These are phyloP conservation scores for Staphylotrichum longicolle DNA, from an alignment of 495 filamentous ascomycete species.

Conservation along the genomic window DNA sequence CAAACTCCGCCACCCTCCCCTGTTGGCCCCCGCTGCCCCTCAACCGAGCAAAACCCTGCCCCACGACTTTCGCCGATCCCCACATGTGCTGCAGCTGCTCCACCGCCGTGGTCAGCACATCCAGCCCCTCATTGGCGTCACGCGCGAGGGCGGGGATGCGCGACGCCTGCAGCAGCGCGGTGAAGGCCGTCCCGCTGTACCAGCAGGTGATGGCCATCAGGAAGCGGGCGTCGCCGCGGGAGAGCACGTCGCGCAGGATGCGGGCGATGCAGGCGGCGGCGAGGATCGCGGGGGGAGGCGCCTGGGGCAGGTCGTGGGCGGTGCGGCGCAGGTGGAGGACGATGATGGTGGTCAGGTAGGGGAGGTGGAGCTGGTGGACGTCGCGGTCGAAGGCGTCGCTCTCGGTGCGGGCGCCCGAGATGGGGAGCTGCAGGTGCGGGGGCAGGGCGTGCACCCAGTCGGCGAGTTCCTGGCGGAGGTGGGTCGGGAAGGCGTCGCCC, in stretches of 20 bases:
- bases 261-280: constrained; percentile 40
- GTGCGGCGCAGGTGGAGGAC: constrained; percentile 36
- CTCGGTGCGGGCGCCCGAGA: constrained; percentile 28
- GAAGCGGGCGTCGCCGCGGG: constrained; percentile 36
- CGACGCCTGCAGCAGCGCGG: constrained; percentile 36
- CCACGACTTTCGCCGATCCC: constrained; percentile 38
- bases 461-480: constrained; percentile 35
- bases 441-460: constrained; percentile 37
- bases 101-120: constrained; percentile 32
- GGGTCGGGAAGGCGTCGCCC: constrained; percentile 18
- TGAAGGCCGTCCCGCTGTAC: constrained; percentile 41
- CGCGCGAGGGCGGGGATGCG: constrained; percentile 32
- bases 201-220: constrained; percentile 43
- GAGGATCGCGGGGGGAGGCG: constrained; percentile 37
- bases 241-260: constrained; percentile 37
- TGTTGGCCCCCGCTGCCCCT: background rate
- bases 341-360: constrained; percentile 40
- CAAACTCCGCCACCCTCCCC: background rate
- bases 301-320: constrained; percentile 33
- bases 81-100: constrained; percentile 36
- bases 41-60: constrained; percentile 35
- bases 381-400: constrained; percentile 32
- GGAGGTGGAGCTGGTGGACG: constrained; percentile 40
- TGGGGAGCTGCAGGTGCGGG: constrained; percentile 35
- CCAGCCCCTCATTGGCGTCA: constrained; percentile 36